Conservation (phyloP, 352 stramenopile genomes). For the Plasmopara halstedii region DNA sequence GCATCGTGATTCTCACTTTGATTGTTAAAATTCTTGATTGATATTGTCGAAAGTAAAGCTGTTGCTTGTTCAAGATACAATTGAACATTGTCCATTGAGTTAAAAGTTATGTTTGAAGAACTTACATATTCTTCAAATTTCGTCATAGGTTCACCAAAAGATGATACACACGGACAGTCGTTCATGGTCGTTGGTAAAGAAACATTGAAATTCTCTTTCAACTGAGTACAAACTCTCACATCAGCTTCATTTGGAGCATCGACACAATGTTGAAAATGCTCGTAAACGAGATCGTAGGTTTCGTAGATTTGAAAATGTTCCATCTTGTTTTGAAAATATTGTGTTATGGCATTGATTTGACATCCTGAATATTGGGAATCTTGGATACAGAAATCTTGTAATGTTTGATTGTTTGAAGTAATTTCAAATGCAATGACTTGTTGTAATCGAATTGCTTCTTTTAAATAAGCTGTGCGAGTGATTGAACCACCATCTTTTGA, state of each 20-base stretch:
- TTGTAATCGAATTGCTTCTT: constrained; percentile 51
- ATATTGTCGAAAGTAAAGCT: constrained; percentile 32
- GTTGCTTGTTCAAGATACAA: constrained; percentile 33
- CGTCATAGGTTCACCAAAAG: constrained; percentile 49
- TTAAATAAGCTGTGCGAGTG: constrained; percentile 34
- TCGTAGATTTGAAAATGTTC: constrained; percentile 45
- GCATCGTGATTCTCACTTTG: constrained; percentile 29
- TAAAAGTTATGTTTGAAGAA: constrained; percentile 20
- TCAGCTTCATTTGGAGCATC: constrained; percentile 18
- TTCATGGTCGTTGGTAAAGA: constrained; percentile 47
- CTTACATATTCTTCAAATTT: constrained; percentile 51
- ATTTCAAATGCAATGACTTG: constrained; percentile 23
- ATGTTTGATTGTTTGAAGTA: constrained; percentile 7
- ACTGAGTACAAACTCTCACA: constrained; percentile 26
- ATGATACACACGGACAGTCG: constrained; percentile 56
- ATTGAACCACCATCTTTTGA: constrained; percentile 50
- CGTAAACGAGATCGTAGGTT: constrained; percentile 27
- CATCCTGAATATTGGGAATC: constrained; percentile 38
- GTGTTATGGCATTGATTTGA: constrained; percentile 45
- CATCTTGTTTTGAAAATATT: constrained; percentile 63
- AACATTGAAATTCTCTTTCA: constrained; percentile 24
- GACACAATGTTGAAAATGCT: constrained; percentile 40
- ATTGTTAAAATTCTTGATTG: constrained; percentile 50
- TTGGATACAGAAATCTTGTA: constrained; percentile 54
- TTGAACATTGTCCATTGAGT: constrained; percentile 13